Percentiles rank a stretch among this genome's conserved stretches.
These are phyloP conservation scores for Aspergillus tamarii DNA, from an alignment of 2,329 filamentous ascomycete species.

Conservation along the genomic window DNA sequence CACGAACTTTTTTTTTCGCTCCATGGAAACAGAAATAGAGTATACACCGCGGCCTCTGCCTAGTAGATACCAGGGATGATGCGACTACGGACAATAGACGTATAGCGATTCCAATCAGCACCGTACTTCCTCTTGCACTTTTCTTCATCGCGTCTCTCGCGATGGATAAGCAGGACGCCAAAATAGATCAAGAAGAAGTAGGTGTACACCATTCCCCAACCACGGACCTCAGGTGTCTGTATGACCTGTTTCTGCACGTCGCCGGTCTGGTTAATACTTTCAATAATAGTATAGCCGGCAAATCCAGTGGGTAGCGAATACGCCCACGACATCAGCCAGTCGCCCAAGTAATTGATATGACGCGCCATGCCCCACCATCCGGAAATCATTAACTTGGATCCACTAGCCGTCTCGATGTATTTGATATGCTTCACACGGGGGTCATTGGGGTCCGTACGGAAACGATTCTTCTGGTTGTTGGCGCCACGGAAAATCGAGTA, in stretches of 20 bases:
- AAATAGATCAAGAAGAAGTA: slow-evolving; percentile 97
- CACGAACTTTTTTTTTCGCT: neutral
- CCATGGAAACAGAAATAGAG: neutral
- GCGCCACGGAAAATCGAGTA: slow-evolving; percentile 91
- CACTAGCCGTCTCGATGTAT: slow-evolving; percentile 81
- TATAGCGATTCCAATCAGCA: slow-evolving; percentile 88
- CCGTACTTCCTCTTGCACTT: slow-evolving; percentile 93
- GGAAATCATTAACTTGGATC: slow-evolving; percentile 77
- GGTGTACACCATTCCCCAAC: slow-evolving; percentile 84
- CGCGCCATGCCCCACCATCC: slow-evolving; percentile 94
- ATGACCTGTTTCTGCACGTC: slow-evolving; percentile 73
- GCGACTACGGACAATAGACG: slow-evolving; percentile 75
- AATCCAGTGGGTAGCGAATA: slow-evolving; percentile 86
- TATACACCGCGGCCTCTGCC: no score
- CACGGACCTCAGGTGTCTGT: slow-evolving; percentile 71
- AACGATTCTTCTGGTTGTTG: slow-evolving; percentile 93
- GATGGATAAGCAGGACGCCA: slow-evolving; percentile 80
- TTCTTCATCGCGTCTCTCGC: slow-evolving; percentile 83
- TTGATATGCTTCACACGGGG: slow-evolving; percentile 77
- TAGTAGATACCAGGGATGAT: slow-evolving; percentile 82
- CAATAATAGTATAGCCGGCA: slow-evolving; percentile 74
- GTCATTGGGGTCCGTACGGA: slow-evolving; percentile 84
- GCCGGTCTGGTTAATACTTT: slow-evolving; percentile 52
- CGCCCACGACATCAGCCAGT: slow-evolving; percentile 92
- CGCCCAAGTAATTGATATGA: slow-evolving; percentile 94